These are phyloP conservation scores for Rhodofomes roseus DNA, from an alignment of 1,284 basidiomycete genomes.

Conservation along the genomic window DNA sequence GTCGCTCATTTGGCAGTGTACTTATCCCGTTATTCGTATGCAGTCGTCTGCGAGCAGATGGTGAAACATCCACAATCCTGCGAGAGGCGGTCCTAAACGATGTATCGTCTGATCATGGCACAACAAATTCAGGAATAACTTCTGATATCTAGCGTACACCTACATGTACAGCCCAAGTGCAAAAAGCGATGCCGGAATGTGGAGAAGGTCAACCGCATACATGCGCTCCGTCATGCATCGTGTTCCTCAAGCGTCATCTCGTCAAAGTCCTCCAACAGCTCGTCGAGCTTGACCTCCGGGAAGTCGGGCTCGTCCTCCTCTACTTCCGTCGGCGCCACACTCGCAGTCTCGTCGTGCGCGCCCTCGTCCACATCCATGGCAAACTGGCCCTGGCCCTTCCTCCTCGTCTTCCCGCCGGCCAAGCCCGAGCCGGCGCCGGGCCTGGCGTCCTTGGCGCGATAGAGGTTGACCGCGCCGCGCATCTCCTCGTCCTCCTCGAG, in stretches of 20 bases:
- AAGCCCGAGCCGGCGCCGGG: constrained; percentile 45
- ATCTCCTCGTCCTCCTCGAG: constrained; percentile 97
- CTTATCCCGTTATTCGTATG: neutral
- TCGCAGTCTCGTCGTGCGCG: constrained; percentile 22
- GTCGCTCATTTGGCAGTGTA: neutral
- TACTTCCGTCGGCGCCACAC: constrained; percentile 33
- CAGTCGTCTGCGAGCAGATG: neutral
- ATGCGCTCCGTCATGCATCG: neutral
- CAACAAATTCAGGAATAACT: too few species aligned
- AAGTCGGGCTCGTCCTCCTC: constrained; percentile 86
- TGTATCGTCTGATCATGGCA: too few species aligned
- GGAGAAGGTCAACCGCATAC: neutral
- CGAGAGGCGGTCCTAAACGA: too few species aligned
- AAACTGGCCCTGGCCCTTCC: constrained; percentile 48
- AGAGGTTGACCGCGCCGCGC: constrained; percentile 86
- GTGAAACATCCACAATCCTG: too few species aligned
- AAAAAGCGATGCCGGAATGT: neutral
- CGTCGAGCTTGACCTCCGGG: constrained; percentile 85
- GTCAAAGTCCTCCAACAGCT: constrained; percentile 91
- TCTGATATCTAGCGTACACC: neutral
- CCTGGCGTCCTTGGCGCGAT: constrained; percentile 60
- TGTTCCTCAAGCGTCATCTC: constrained; percentile 63
- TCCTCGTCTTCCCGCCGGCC: constrained; percentile 45
- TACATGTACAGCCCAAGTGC: neutral
- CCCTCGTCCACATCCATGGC: constrained; percentile 74